phyloP scores from a whole-genome alignment of 768 basidiomycete species.

The Tremella yokohamensis region DNA sequence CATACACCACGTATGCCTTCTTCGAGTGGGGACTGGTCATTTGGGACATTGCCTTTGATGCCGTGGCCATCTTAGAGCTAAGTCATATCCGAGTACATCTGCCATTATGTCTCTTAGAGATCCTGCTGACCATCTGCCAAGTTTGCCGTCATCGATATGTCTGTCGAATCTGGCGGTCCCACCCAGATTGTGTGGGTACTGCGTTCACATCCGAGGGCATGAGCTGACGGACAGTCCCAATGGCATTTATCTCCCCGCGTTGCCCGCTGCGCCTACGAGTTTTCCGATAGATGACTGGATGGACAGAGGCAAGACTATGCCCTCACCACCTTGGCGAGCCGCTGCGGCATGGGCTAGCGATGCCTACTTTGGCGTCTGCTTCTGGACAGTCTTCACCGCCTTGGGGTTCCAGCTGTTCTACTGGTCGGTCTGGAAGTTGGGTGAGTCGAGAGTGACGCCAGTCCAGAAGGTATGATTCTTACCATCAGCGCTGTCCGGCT shows the following conservation, averaged over 20 bases:
- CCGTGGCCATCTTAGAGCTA: constrained; percentile 31
- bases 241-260: background rate
- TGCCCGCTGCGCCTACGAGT: background rate
- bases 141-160: constrained; percentile 24
- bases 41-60: constrained; percentile 48
- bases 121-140: constrained; percentile 6
- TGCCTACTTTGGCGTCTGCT: constrained; percentile 51
- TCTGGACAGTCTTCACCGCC: constrained; percentile 78
- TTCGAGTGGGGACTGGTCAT: constrained; percentile 68
- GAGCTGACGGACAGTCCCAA: no score
- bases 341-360: constrained; percentile 39
- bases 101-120: background rate
- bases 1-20: constrained; percentile 80
- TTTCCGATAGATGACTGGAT: constrained; percentile 17
- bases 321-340: background rate
- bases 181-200: background rate
- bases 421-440: constrained; percentile 87
- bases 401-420: constrained; percentile 80
- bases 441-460: constrained; percentile 44
- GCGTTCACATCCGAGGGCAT: no score
- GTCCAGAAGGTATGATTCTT: constrained; percentile 1
- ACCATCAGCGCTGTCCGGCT: constrained; percentile 60
- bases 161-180: background rate
- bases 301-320: background rate
- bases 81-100: constrained; percentile 24